These are phyloP conservation scores for Leccinum incarnatum DNA, from an alignment of 768 basidiomycete genomes.

Conservation along the genomic window DNA sequence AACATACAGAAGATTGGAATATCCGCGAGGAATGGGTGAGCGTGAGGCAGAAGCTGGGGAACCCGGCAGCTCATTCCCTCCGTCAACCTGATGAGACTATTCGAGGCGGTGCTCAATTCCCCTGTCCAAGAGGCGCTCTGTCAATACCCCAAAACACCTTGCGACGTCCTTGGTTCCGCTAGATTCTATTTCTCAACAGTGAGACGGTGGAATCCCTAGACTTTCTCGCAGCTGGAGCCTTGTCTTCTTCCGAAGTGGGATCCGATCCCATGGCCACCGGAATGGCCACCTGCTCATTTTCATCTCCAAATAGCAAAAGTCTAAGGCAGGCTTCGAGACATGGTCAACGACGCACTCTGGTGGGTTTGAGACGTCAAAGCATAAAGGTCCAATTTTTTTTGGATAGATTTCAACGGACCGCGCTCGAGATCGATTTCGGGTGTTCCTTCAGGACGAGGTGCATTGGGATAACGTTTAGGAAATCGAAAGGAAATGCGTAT, in stretches of 20 bases:
- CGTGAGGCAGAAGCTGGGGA: slow-evolving; percentile 37
- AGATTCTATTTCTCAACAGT: slow-evolving; percentile 61
- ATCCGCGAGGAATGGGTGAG: slow-evolving; percentile 27
- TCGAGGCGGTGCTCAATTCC: slow-evolving; percentile 69
- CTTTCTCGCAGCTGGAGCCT: slow-evolving; percentile 37
- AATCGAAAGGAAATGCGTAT: slow-evolving; percentile 88
- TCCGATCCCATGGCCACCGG: slow-evolving; percentile 48
- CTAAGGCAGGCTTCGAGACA: slow-evolving; percentile 82
- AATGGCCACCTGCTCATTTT: slow-evolving; percentile 48
- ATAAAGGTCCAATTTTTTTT: slow-evolving; percentile 76
- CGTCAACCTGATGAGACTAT: slow-evolving; percentile 43
- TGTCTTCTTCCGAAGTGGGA: slow-evolving; percentile 69
- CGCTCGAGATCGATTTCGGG: slow-evolving; percentile 81
- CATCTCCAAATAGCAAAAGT: slow-evolving; percentile 72
- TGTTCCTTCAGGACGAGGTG: slow-evolving; percentile 56
- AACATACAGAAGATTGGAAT: slow-evolving; percentile 61
- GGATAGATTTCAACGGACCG: slow-evolving; percentile 73
- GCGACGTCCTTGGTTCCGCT: slow-evolving; percentile 80
- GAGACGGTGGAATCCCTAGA: slow-evolving; percentile 51
- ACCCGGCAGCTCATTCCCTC: slow-evolving; percentile 43
- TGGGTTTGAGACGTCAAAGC: slow-evolving; percentile 67
- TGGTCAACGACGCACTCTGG: slow-evolving; percentile 68
- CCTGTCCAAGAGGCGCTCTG: slow-evolving; percentile 43
- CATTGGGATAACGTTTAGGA: slow-evolving; percentile 71
- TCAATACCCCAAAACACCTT: slow-evolving; percentile 70